Conservation (phyloP, 805 yeast genomes). For the Candida sanyiensis region DNA sequence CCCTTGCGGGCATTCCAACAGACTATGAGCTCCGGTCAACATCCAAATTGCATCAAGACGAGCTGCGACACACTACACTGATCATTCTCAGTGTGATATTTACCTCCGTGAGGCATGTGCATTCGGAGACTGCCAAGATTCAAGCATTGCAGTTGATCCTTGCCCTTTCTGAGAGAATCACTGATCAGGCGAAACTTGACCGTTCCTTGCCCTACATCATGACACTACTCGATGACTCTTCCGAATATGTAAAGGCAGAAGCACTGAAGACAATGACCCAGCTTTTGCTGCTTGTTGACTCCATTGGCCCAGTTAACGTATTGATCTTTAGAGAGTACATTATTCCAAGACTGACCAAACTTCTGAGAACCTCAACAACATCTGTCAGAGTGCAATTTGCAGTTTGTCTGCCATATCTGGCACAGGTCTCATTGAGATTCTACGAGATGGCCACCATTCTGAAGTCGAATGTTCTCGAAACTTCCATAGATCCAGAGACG, state of each 20-base stretch:
- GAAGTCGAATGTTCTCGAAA: constrained; percentile 31
- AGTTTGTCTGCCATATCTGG: constrained; percentile 64
- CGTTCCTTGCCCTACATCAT: constrained; percentile 77
- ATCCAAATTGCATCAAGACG: constrained; percentile 18
- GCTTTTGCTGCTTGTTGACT: constrained; percentile 54
- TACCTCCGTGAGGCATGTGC: constrained; percentile 55
- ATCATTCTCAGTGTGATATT: constrained; percentile 53
- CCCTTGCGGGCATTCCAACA: constrained; percentile 47
- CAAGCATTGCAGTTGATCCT: constrained; percentile 73
- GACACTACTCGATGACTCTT: constrained; percentile 62
- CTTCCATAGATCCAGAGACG: constrained; percentile 39
- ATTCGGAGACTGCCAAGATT: constrained; percentile 52
- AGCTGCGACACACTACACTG: constrained; percentile 44
- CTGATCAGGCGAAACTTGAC: constrained; percentile 82
- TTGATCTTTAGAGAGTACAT: constrained; percentile 78
- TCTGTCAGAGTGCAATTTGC: constrained; percentile 68
- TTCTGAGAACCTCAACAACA: constrained; percentile 34
- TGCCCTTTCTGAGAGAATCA: constrained; percentile 67
- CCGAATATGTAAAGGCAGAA: constrained; percentile 57
- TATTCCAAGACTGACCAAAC: constrained; percentile 56
- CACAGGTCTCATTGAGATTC: constrained; percentile 56
- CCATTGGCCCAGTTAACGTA: constrained; percentile 68
- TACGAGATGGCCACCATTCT: constrained; percentile 54
- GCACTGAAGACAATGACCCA: constrained; percentile 66
- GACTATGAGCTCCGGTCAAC: constrained; percentile 39